phyloP scores from a whole-genome alignment of 2,329 filamentous ascomycete genomes.

The Mycosphaerelloides madeirae region DNA sequence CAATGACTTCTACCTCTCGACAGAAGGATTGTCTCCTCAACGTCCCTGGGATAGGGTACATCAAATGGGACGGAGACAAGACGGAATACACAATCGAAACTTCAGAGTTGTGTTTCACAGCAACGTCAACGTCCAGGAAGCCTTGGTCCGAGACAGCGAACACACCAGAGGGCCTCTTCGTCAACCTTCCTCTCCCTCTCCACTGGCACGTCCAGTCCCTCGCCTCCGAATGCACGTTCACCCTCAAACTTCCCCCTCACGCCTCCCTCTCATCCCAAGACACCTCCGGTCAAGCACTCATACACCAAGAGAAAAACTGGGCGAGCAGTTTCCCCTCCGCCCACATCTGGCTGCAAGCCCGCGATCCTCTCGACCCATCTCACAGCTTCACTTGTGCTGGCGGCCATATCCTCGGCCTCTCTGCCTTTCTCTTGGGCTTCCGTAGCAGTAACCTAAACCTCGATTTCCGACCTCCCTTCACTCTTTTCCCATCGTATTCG shows the following conservation, averaged over 20 bases:
- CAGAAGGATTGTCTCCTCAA: conserved; percentile 38
- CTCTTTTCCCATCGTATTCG: conserved; percentile 40
- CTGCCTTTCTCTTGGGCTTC: conserved; percentile 47
- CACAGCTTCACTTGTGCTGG: conserved; percentile 35
- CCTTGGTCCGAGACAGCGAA: conserved; percentile 36
- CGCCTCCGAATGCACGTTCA: conserved; percentile 38
- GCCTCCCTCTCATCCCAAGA: conserved; percentile 22
- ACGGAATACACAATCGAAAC: conserved; percentile 35
- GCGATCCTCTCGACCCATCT: conserved; percentile 18
- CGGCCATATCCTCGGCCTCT: conserved; percentile 38
- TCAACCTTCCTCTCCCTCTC: conserved; percentile 44
- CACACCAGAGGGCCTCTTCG: conserved; percentile 46
- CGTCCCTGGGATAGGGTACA: conserved; percentile 38
- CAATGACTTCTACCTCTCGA: conserved; percentile 28
- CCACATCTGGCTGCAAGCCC: conserved; percentile 40
- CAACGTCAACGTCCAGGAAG: conserved; percentile 36
- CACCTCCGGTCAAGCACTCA: conserved; percentile 32
- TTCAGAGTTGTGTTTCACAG: conserved; percentile 38
- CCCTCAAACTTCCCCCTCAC: conserved; percentile 34
- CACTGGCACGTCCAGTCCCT: conserved; percentile 51
- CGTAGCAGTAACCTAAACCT: conserved; percentile 35
- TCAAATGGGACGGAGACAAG: conserved; percentile 34
- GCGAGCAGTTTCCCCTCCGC: conserved; percentile 43
- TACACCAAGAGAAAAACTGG: conserved; percentile 52
- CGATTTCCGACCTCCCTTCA: conserved; percentile 44